Evolutionary conservation across 257 asterid species (phyloP).

Genomic region (Solanum megistacrolobum): DNA sequence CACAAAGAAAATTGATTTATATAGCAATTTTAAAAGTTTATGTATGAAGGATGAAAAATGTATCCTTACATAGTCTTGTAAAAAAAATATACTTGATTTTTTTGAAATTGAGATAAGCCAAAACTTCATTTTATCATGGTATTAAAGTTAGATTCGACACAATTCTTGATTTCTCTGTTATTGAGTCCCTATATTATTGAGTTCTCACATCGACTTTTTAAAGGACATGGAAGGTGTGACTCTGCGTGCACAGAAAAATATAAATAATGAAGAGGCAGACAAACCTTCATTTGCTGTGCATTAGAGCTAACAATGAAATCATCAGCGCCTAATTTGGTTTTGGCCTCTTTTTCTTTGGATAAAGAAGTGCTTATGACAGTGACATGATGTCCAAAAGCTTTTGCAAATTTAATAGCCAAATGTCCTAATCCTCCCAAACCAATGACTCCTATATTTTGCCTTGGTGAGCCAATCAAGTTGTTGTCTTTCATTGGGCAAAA

Average conservation of each 20-base stretch:
- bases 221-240: too few species aligned
- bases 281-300: constrained; percentile 56
- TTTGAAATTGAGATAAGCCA: background rate
- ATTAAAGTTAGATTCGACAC: background rate
- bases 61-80: background rate
- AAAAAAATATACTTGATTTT: background rate
- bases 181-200: background rate
- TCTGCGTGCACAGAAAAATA: too few species aligned
- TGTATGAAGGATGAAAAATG: background rate
- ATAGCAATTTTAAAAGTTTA: background rate
- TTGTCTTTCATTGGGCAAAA: constrained; percentile 58
- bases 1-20: background rate
- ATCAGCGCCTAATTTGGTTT: constrained; percentile 53
- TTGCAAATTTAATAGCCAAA: constrained; percentile 66
- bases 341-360: constrained; percentile 69
- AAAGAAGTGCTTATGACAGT: constrained; percentile 84
- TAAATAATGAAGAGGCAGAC: background rate
- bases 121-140: background rate
- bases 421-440: constrained; percentile 87
- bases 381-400: constrained; percentile 76
- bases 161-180: background rate
- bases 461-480: constrained; percentile 28
- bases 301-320: constrained; percentile 65
- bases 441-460: constrained; percentile 50
- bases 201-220: too few species aligned